phyloP scores from a whole-genome alignment of 805 yeast species.

The Kazachstania africana region DNA sequence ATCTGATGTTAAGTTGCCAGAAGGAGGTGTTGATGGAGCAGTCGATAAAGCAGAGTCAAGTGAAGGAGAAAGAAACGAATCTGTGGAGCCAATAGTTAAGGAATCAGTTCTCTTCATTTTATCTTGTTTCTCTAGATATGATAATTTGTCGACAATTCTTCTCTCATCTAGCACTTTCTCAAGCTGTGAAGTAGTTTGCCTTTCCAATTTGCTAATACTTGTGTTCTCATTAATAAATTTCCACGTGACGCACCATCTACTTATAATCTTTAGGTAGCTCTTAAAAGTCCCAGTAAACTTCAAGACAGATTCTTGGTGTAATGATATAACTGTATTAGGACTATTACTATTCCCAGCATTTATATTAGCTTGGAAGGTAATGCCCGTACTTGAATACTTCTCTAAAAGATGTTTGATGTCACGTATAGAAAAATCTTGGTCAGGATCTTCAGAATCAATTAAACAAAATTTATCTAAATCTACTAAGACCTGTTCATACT shows the following conservation, averaged over 20 bases:
- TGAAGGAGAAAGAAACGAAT: no score
- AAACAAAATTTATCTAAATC: slow-evolving; percentile 12
- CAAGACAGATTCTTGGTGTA: slow-evolving; percentile 10
- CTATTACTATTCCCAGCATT: not conserved
- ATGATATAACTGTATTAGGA: slow-evolving; percentile 6
- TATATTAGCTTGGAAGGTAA: not conserved
- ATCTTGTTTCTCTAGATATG: slow-evolving; percentile 7
- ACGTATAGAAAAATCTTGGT: not conserved
- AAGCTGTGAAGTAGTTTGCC: slow-evolving; percentile 8
- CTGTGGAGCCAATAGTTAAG: no score
- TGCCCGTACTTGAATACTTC: slow-evolving; percentile 2
- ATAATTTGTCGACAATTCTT: slow-evolving; percentile 16
- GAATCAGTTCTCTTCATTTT: not conserved
- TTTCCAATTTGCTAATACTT: slow-evolving; percentile 6
- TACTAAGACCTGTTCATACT: slow-evolving; percentile 12
- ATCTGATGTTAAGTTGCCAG: no score
- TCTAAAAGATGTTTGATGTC: slow-evolving; percentile 1
- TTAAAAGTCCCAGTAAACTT: slow-evolving; percentile 10
- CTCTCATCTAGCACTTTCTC: slow-evolving; percentile 19
- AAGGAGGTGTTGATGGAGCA: no score
- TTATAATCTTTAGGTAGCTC: slow-evolving; percentile 5
- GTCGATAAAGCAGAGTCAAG: no score
- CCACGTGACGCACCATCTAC: slow-evolving; percentile 15
- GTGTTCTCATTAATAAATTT: slow-evolving; percentile 12
- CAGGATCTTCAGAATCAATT: not conserved